Conservation (phyloP, 179 eudicot species). For the Actinidia chinensis region DNA sequence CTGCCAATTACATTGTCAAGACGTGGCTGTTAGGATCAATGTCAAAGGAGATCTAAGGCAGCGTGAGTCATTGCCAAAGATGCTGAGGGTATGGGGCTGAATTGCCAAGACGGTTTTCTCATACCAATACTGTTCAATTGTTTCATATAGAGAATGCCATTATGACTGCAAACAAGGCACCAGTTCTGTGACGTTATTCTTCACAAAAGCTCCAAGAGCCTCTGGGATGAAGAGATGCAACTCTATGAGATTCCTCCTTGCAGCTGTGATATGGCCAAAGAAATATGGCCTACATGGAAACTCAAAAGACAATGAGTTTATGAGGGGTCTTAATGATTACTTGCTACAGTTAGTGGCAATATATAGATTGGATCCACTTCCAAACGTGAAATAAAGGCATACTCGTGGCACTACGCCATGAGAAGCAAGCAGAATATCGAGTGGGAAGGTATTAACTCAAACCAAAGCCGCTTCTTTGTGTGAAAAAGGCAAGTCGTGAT, state of each 20-base stretch:
- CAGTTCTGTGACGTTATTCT: neutral
- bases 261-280: constrained; percentile 11
- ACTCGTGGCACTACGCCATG: constrained; percentile 5
- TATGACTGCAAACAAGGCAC: constrained; percentile 18
- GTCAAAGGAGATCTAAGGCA: constrained; percentile 15
- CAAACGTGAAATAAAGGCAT: constrained; percentile 8
- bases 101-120: constrained; percentile 16
- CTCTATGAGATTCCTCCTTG: too few relatives aligned
- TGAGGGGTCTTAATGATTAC: constrained; percentile 3
- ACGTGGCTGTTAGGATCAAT: too few relatives aligned
- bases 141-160: constrained; percentile 22
- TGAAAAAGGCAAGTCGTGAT: constrained; percentile 9
- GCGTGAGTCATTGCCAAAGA: constrained; percentile 7
- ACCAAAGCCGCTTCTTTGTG: neutral
- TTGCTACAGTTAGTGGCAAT: constrained; percentile 3
- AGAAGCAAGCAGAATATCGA: constrained; percentile 10
- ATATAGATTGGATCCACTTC: too few relatives aligned
- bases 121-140: constrained; percentile 6
- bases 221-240: too few relatives aligned
- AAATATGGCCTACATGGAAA: constrained; percentile 5
- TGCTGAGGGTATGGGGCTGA: too few relatives aligned
- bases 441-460: neutral
- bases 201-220: constrained; percentile 8
- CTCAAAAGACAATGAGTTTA: constrained; percentile 14
- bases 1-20: constrained; percentile 11